Evolutionary conservation across 2,329 filamentous ascomycete genomes (phyloP).

Genomic region (Hypomyces perniciosus): DNA sequence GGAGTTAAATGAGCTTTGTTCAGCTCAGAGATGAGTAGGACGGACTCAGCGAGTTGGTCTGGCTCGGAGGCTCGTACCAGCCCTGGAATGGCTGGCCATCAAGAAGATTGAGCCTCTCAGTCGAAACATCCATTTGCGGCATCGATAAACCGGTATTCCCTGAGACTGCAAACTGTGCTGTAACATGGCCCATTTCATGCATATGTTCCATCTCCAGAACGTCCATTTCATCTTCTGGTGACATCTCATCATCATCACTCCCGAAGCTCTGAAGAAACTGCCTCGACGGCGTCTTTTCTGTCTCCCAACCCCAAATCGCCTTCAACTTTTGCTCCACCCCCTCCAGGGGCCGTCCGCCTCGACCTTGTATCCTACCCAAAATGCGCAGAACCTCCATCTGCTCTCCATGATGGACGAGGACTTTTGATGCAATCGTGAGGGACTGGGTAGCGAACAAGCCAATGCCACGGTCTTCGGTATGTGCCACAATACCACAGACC

Average conservation of each 20-base stretch:
- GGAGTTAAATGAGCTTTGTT: not conserved
- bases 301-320: constrained; percentile 69
- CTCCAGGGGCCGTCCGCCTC: constrained; percentile 73
- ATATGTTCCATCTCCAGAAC: no score
- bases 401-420: constrained; percentile 61
- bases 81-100: not conserved
- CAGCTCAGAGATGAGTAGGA: not conserved
- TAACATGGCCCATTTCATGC: not conserved
- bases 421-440: constrained; percentile 69
- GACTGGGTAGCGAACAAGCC: constrained; percentile 74
- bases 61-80: not conserved
- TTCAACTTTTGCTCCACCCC: constrained; percentile 69
- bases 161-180: not conserved
- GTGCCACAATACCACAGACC: constrained; percentile 83
- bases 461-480: constrained; percentile 74
- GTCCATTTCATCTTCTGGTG: no score
- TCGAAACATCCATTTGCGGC: not conserved
- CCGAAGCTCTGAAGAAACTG: not conserved
- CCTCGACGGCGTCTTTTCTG: not conserved
- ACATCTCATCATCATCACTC: not conserved
- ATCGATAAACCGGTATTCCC: not conserved
- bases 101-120: not conserved
- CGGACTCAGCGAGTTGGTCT: not conserved
- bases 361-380: constrained; percentile 54
- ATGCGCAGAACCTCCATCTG: constrained; percentile 74